Evolutionary conservation across 768 basidiomycete species (phyloP).

Genomic region (Leccinum imitatum): DNA sequence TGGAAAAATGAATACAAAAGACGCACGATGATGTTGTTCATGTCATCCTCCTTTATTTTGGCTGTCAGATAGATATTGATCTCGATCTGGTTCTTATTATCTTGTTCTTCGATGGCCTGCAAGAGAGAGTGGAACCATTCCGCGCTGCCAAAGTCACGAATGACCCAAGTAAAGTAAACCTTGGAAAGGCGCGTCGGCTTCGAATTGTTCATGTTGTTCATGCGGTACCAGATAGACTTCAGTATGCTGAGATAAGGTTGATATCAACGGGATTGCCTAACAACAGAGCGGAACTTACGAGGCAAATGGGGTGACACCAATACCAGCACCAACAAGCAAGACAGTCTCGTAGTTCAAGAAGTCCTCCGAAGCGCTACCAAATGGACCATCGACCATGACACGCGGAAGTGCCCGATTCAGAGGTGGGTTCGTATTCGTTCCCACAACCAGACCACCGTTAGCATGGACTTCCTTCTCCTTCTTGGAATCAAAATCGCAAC

Average conservation of each 20-base stretch:
- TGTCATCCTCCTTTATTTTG: slow-evolving; percentile 87
- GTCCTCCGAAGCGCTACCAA: slow-evolving; percentile 90
- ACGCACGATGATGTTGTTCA: slow-evolving; percentile 86
- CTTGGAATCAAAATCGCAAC: slow-evolving; percentile 72
- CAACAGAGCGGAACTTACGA: slow-evolving; percentile 54
- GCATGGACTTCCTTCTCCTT: slow-evolving; percentile 45
- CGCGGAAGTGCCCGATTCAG: slow-evolving; percentile 78
- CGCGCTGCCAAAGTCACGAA: slow-evolving; percentile 85
- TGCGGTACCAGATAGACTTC: slow-evolving; percentile 94
- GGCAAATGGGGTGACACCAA: slow-evolving; percentile 95
- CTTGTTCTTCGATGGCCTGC: slow-evolving; percentile 92
- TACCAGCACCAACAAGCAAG: slow-evolving; percentile 89
- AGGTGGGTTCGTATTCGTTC: slow-evolving; percentile 54
- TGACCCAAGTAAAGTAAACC: slow-evolving; percentile 94
- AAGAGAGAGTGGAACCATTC: slow-evolving; percentile 96
- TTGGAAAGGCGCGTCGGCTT: slow-evolving; percentile 85
- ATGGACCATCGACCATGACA: slow-evolving; percentile 96
- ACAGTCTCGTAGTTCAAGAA: slow-evolving; percentile 89
- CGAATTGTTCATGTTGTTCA: slow-evolving; percentile 79
- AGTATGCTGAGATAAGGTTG: slow-evolving; percentile 54
- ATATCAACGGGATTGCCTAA: not conserved
- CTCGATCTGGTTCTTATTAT: slow-evolving; percentile 81
- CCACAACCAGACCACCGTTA: slow-evolving; percentile 59
- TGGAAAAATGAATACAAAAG: not conserved
- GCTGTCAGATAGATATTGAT: slow-evolving; percentile 94